Evolutionary conservation across 176 grass and related monocot genomes (phyloP), one percentile per base, ranked within the genome.

Genomic region (Microstegium vimineum): DNA sequence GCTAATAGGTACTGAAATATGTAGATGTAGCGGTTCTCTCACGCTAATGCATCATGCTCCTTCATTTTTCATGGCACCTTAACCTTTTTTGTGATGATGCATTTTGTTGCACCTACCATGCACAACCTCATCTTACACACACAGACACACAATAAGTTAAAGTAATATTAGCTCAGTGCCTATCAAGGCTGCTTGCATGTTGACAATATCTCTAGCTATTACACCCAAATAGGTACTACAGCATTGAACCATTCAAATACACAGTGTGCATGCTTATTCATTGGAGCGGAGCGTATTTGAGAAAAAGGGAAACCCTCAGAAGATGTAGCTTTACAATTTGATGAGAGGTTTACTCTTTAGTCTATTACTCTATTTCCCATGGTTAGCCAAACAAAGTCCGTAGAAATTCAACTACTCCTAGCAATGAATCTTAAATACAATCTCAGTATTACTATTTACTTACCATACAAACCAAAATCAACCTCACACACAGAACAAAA

Each of bases 191-290:
- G 34, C 4, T 80, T 41, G n/a, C 9, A 15, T 66, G 63, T 57
- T 33, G 69, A 74, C 0, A 1, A 56, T 33, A 56, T 27, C 5
- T 26, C 6, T 66, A 66, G n/a, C 45, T 65, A 27, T 45, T 51
- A 74, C n/a, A 20, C 22, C 3, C 3, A 40, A 23, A 66, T n/a
- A 30, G 20, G 30, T 0, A 41, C 35, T 74, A 14, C 33, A 74
- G 20, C 35, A 30, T 51, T 41, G 41, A 68, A 42, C 17, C 38
- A 30, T 81, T 37, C 82, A 45, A 74, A 86, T 43, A 70, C 63
- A 69, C 27, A 31, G 17, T 37, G 33, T 23, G 20, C n/a, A 64
- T 79, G 11, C n/a, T 51, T 46, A 69, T 35, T 78, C 43, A 4
- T 63, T 73, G 33, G 33, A 62, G 62, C 41, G 13, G 23, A 35